Evolutionary conservation across 208 protist genomes (phyloP).

Genomic region (Trichomonas gallinae): DNA sequence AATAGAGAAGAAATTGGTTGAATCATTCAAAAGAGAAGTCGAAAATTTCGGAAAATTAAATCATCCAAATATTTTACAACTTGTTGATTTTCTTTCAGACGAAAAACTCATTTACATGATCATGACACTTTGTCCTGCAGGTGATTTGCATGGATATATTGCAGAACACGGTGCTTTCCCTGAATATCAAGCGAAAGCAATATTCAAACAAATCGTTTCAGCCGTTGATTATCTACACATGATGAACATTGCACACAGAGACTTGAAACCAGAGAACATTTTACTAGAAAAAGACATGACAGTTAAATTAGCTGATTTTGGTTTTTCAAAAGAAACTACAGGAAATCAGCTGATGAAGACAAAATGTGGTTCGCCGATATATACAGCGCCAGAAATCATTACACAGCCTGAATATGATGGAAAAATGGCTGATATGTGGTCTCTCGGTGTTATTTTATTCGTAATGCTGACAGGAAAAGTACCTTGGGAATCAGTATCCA

Average conservation of each 20-base stretch:
- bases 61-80: background rate
- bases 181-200: background rate
- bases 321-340: background rate
- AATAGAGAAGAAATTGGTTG: background rate
- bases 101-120: background rate
- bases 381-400: background rate
- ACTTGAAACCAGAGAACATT: background rate
- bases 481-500: background rate
- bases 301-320: slow-evolving; percentile 16
- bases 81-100: background rate
- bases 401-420: background rate
- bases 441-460: background rate
- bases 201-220: background rate
- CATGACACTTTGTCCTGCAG: background rate
- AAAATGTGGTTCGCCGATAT: background rate
- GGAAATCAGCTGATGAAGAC: background rate
- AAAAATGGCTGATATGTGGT: background rate
- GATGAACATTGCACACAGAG: background rate
- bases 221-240: background rate
- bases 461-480: background rate
- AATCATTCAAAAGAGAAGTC: background rate
- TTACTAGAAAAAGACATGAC: background rate
- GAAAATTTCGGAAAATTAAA: background rate
- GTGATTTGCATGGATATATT: background rate
- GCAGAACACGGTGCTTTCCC: background rate